A percentile compares a stretch with the other conserved stretches of the same genome.
Conservation (phyloP, 495 filamentous ascomycete species). For the Cercophora samala region DNA sequence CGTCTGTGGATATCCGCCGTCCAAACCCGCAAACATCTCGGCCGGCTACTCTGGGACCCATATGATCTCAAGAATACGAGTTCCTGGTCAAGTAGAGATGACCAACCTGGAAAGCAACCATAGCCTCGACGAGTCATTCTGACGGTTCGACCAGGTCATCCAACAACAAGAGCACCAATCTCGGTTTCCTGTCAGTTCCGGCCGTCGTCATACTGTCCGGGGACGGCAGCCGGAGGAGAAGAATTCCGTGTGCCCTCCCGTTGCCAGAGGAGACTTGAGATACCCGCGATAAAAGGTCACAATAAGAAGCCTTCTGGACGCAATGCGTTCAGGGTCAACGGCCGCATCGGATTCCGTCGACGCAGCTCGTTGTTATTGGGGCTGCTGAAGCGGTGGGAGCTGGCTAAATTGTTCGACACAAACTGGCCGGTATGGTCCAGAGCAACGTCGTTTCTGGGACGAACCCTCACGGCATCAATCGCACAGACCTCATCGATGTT, state of each 20-base stretch:
- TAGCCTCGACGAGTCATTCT: background rate
- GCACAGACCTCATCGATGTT: conserved; percentile 23
- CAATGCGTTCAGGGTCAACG: conserved; percentile 7
- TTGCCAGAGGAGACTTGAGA: background rate
- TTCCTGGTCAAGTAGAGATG: background rate
- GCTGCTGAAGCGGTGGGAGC: conserved; percentile 10
- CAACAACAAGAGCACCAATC: background rate
- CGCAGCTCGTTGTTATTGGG: background rate
- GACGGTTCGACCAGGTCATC: too few relatives aligned
- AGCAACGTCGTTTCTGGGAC: conserved; percentile 10
- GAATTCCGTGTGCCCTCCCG: background rate
- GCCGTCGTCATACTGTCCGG: background rate
- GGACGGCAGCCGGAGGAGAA: conserved; percentile 1
- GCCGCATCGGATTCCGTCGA: background rate
- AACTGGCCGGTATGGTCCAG: conserved; percentile 11
- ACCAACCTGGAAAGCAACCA: background rate
- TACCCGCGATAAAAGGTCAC: background rate
- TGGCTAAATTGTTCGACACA: conserved; percentile 23
- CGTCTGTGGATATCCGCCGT: background rate
- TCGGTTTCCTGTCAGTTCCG: background rate
- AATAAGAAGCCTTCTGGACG: conserved; percentile 16
- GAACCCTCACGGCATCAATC: conserved; percentile 19
- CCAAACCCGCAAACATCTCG: background rate
- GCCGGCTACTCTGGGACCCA: background rate
- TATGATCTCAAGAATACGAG: background rate